Evolutionary conservation across 768 basidiomycete genomes (phyloP), one percentile per base, ranked within the genome.

Genomic region (Termitomyces sp.): DNA sequence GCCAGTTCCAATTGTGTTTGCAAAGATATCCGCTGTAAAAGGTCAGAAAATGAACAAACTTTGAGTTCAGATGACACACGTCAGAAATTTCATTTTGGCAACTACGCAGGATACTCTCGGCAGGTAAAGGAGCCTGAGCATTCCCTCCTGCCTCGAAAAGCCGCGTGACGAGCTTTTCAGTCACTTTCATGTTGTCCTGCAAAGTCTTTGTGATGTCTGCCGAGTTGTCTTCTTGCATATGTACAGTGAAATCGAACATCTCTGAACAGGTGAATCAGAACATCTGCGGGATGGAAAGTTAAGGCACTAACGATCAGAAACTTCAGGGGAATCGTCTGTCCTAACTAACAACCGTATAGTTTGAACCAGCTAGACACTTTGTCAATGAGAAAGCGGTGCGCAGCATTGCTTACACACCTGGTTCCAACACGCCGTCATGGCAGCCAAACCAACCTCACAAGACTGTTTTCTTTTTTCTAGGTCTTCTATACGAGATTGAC

Each of bases 341-440:
- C 75, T 77, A 5, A 83, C 80, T 47, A 89, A 72, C 23, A 82
- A 74, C 46, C 82, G 82, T 67, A 90, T 84, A 20, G 87, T 81
- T 55, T 86, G 82, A 36, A 90, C 76, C 43, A 91, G 73, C 89
- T 92, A 57, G 38, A 53, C 4, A 18, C 28, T 36, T 43, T 16
- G 56, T 35, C 23, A 50, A 38, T 46, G 36, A 61, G 48, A 36
- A 55, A 57, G 40, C 30, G n/a, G 54, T 55, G 53, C 30, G 30
- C n/a, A 54, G 58, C 6, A 50, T 56, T 55, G 35, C 20, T 40
- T 48, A 55, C 66, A 56, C 71, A 93, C 89, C 79, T 90, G 87
- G 55, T 81, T 77, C 91, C 92, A 94, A 68, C 88, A 91, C 5
- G 88, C 85, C 38, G 87, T 83, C 65, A 93, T 85, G 33, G 86